Percentiles rank a stretch among this genome's conserved stretches.
phyloP scores from a whole-genome alignment of 495 filamentous ascomycete genomes.

The Rhypophila decipiens region DNA sequence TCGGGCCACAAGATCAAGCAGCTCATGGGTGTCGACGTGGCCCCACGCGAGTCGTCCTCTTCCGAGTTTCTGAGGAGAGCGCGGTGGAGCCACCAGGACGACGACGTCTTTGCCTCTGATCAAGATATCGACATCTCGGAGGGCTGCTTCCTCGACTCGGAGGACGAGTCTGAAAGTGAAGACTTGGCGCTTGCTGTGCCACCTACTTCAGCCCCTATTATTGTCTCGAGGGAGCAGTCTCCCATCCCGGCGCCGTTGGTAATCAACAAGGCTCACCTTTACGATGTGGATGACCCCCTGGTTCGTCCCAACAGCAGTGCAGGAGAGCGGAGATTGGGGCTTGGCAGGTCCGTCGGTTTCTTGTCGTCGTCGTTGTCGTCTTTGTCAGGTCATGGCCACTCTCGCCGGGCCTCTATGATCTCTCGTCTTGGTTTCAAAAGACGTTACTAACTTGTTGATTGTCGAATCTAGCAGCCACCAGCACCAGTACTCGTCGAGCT shows the following conservation, averaged over 20 bases:
- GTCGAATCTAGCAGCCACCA: not conserved
- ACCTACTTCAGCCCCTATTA: not conserved
- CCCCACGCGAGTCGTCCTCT: too few relatives aligned
- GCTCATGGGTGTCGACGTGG: constrained; percentile 13
- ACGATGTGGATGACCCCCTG: too few relatives aligned
- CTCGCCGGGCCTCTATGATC: not conserved
- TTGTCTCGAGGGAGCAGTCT: constrained; percentile 1
- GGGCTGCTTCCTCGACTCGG: too few relatives aligned
- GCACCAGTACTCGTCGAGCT: not conserved
- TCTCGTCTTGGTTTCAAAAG: not conserved
- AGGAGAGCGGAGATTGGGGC: not conserved
- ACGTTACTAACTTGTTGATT: not conserved
- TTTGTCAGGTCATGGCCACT: not conserved
- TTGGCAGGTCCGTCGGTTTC: too few relatives aligned
- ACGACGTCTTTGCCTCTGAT: not conserved
- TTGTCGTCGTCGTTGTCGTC: too few relatives aligned
- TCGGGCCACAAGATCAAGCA: constrained; percentile 16
- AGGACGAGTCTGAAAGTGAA: constrained; percentile 4
- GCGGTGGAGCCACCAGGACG: constrained; percentile 3
- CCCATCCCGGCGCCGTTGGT: constrained; percentile 1
- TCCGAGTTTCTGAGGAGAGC: not conserved
- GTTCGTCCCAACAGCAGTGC: not conserved
- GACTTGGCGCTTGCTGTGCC: not conserved
- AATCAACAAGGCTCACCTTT: not conserved
- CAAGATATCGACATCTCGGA: constrained; percentile 5